phyloP scores from a whole-genome alignment of 192 early-diverging fungal species.

The Pilaira anomala region DNA sequence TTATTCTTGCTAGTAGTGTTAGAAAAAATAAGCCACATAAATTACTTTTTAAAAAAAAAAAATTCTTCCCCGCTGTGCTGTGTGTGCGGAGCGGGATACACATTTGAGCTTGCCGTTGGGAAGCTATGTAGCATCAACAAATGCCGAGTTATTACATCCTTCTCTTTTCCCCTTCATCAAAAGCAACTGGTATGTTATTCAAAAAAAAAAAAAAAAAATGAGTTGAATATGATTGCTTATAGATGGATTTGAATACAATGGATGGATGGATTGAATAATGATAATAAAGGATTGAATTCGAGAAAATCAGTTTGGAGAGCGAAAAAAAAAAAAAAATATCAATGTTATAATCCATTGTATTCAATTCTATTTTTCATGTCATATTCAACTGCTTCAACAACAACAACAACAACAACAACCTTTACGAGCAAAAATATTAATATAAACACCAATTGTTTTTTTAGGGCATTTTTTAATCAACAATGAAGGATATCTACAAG shows the following conservation, averaged over 20 bases:
- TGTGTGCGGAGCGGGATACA: neutral
- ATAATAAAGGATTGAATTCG: neutral
- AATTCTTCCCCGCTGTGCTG: too few species aligned
- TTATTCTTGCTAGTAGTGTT: too few species aligned
- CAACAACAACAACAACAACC: too few species aligned
- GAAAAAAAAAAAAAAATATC: neutral
- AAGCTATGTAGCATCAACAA: neutral
- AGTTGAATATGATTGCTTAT: neutral
- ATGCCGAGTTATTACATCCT: neutral
- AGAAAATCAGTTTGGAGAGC: neutral
- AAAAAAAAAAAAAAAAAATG: neutral
- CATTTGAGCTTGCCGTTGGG: neutral
- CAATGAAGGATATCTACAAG: slow-evolving; percentile 88
- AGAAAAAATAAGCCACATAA: slow-evolving; percentile 6
- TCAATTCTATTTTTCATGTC: neutral
- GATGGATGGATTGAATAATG: slow-evolving; percentile 16
- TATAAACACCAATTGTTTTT: neutral
- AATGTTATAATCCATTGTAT: too few species aligned
- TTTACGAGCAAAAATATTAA: too few species aligned
- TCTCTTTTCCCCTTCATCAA: slow-evolving; percentile 25
- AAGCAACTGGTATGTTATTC: slow-evolving; percentile 19
- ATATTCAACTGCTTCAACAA: neutral
- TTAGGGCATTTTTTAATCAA: slow-evolving; percentile 18
- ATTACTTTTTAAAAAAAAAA: too few species aligned
- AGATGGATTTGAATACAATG: neutral